Conservation (phyloP, 495 filamentous ascomycete genomes). For the Lophiostoma macrostomum region DNA sequence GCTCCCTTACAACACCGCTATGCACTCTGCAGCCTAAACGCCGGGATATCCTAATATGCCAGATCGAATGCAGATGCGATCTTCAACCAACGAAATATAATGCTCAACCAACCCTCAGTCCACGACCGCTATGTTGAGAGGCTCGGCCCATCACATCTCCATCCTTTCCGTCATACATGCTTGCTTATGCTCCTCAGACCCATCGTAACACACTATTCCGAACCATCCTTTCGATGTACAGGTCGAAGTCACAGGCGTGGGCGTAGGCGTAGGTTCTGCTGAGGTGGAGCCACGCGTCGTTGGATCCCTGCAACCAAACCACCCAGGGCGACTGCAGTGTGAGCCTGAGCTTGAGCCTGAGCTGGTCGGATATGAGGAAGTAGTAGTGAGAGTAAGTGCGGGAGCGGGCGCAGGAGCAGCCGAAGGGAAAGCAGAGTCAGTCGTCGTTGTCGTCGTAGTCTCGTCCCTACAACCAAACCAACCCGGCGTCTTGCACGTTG, state of each 20-base stretch:
- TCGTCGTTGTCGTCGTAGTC: constrained; percentile 32
- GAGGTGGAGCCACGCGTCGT: constrained; percentile 49
- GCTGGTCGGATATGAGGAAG: constrained; percentile 4
- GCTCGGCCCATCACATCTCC: constrained; percentile 7
- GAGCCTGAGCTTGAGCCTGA: constrained; percentile 50
- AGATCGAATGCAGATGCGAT: too few species aligned
- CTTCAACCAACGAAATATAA: too few species aligned
- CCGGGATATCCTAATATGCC: too few species aligned
- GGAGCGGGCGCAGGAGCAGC: constrained; percentile 13
- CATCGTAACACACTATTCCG: constrained; percentile 30
- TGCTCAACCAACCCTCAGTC: too few species aligned
- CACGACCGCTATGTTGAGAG: background rate
- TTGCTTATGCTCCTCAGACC: background rate
- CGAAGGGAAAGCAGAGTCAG: constrained; percentile 1
- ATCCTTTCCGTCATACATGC: constrained; percentile 13
- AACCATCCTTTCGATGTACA: constrained; percentile 33
- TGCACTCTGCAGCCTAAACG: too few species aligned
- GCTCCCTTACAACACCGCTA: too few species aligned
- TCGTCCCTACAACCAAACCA: constrained; percentile 46
- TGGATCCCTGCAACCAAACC: constrained; percentile 63
- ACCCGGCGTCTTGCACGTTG: constrained; percentile 43
- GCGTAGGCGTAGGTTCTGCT: constrained; percentile 40
- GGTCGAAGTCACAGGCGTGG: constrained; percentile 36
- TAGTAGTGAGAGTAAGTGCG: constrained; percentile 27
- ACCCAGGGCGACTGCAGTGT: constrained; percentile 63